Evolutionary conservation across 148 eudicot species (phyloP).

Genomic region (Oxyria digyna): DNA sequence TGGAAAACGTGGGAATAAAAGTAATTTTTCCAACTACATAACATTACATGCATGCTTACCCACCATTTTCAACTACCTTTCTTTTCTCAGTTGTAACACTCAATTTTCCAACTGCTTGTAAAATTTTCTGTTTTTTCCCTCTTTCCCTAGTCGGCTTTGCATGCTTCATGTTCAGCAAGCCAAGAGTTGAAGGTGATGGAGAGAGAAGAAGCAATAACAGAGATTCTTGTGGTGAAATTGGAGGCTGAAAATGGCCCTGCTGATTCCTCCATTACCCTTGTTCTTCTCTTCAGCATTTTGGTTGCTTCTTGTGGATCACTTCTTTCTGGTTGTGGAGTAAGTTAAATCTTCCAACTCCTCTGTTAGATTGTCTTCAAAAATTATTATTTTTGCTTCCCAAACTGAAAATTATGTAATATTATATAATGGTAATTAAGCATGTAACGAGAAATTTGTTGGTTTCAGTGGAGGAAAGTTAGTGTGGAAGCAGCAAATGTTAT

Average conservation of each 20-base stretch:
- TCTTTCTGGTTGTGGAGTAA: constrained; percentile 28
- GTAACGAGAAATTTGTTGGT: no score
- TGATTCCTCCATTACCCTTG: constrained; percentile 15
- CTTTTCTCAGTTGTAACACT: no score
- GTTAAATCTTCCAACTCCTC: neutral
- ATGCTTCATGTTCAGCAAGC: neutral
- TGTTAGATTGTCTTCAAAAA: neutral
- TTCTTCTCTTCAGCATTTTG: constrained; percentile 27
- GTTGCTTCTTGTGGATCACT: constrained; percentile 27
- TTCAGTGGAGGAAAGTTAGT: no score
- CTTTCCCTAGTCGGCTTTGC: neutral
- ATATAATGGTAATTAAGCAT: no score
- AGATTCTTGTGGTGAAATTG: neutral
- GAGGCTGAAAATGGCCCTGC: neutral
- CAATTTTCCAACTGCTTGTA: no score
- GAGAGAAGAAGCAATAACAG: neutral
- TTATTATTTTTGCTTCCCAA: neutral
- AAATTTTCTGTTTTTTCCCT: no score
- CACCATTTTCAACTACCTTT: no score
- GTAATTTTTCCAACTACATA: no score
- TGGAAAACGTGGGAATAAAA: no score
- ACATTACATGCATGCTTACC: no score
- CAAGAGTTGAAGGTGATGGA: neutral
- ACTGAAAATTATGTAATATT: no score
- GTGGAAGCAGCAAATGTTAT: no score